phyloP scores from a whole-genome alignment of 208 protist species.

The Herpetomonas muscarum region DNA sequence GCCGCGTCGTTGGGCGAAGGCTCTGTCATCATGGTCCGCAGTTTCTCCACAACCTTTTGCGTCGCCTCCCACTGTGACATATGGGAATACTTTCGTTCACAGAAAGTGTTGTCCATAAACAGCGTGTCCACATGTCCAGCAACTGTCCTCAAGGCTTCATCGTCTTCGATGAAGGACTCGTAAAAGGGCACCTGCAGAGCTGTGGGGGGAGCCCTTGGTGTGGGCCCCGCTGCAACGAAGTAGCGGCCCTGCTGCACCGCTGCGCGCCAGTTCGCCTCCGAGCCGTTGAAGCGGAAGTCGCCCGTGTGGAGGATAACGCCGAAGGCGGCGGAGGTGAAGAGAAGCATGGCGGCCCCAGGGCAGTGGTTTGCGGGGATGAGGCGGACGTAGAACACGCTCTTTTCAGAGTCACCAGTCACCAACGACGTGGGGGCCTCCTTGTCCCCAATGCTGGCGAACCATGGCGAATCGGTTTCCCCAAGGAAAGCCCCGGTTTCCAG shows the following conservation, averaged over 20 bases:
- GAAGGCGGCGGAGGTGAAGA: slow-evolving; percentile 61
- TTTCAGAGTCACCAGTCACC: background rate
- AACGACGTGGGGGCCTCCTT: background rate
- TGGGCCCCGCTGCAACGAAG: background rate
- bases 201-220: too few relatives aligned
- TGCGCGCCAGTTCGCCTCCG: slow-evolving; percentile 11
- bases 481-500: slow-evolving; percentile 24
- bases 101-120: slow-evolving; percentile 94
- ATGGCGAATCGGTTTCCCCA: slow-evolving; percentile 1
- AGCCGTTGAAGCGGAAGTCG: slow-evolving; percentile 88
- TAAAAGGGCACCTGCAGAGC: slow-evolving; percentile 33
- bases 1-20: too few relatives aligned
- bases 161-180: slow-evolving; percentile 50
- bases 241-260: background rate
- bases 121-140: slow-evolving; percentile 60
- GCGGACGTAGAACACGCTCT: slow-evolving; percentile 27
- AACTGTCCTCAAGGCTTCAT: slow-evolving; percentile 41
- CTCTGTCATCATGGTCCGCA: slow-evolving; percentile 44
- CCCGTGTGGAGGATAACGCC: slow-evolving; percentile 86
- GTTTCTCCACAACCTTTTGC: slow-evolving; percentile 39
- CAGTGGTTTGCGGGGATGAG: slow-evolving; percentile 90
- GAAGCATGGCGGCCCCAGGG: slow-evolving; percentile 87
- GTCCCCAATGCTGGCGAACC: slow-evolving; percentile 12
- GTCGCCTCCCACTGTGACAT: slow-evolving; percentile 58
- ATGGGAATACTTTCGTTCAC: slow-evolving; percentile 70